These are phyloP conservation scores for Paramarasmius palmivorus DNA, from an alignment of 1,284 basidiomycete genomes.

Conservation along the genomic window DNA sequence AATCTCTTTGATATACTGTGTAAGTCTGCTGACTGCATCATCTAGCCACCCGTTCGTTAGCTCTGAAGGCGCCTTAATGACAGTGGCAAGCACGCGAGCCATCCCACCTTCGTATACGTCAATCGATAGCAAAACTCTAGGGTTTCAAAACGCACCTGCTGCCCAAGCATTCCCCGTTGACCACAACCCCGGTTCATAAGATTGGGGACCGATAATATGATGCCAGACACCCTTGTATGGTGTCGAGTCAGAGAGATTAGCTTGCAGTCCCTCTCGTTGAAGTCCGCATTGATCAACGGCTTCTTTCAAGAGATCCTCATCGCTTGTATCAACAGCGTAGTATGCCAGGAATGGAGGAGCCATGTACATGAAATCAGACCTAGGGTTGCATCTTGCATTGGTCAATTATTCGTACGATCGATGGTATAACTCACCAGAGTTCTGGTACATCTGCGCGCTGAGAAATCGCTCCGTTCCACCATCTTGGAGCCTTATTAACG, in stretches of 20 bases:
- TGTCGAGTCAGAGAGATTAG: conserved; percentile 26
- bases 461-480: conserved; percentile 51
- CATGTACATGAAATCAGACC: conserved; percentile 65
- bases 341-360: conserved; percentile 62
- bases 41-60: conserved; percentile 23
- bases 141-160: no score
- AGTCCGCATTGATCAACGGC: conserved; percentile 48
- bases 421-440: conserved; percentile 39
- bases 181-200: conserved; percentile 51
- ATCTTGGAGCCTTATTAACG: conserved; percentile 41
- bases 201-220: conserved; percentile 47
- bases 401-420: not conserved
- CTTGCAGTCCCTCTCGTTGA: conserved; percentile 44
- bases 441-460: conserved; percentile 42
- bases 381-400: conserved; percentile 21
- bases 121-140: no score
- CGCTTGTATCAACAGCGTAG: conserved; percentile 44
- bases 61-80: conserved; percentile 39
- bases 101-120: no score
- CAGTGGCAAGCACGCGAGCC: conserved; percentile 46
- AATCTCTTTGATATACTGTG: conserved; percentile 45
- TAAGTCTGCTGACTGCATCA: conserved; percentile 32
- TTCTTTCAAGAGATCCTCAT: conserved; percentile 41
- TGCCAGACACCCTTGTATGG: conserved; percentile 36
- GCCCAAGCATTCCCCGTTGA: conserved; percentile 48